phyloP scores from a whole-genome alignment of 768 basidiomycete genomes.

The Myochromella boudieri region DNA sequence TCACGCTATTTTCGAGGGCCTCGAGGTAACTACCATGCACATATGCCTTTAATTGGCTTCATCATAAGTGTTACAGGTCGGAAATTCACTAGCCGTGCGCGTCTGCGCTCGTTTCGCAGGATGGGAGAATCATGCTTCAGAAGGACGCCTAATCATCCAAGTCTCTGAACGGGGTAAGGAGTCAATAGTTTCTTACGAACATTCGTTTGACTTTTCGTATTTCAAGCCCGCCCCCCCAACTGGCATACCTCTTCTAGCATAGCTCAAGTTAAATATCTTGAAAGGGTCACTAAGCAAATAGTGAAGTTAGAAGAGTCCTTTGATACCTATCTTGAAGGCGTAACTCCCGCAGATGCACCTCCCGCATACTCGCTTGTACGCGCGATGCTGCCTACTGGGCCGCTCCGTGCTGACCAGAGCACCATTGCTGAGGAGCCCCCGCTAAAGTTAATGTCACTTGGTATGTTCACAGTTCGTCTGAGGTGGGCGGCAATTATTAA shows the following conservation, averaged over 20 bases:
- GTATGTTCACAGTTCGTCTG: conserved; percentile 17
- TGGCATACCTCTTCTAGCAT: conserved; percentile 5
- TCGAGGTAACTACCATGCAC: conserved; percentile 5
- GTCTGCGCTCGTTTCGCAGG: conserved; percentile 29
- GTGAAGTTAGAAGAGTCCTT: conserved; percentile 18
- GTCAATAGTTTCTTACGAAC: too few relatives aligned
- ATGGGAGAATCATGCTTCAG: conserved; percentile 28
- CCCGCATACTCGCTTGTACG: conserved; percentile 25
- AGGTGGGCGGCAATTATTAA: too few relatives aligned
- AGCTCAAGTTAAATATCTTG: conserved; percentile 12
- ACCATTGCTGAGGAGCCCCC: conserved; percentile 20
- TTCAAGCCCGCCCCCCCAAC: not conserved
- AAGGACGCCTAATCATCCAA: conserved; percentile 26
- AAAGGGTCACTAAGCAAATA: conserved; percentile 10
- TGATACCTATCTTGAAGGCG: conserved; percentile 19
- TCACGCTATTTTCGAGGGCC: conserved; percentile 10
- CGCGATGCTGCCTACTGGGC: conserved; percentile 22
- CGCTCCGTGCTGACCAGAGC: conserved; percentile 22
- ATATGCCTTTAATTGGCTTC: not conserved
- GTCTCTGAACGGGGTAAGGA: conserved; percentile 24
- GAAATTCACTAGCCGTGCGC: conserved; percentile 31
- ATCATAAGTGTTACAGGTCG: conserved; percentile 17
- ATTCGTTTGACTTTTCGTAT: too few relatives aligned
- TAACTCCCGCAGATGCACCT: conserved; percentile 16
- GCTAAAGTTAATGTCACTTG: conserved; percentile 28